These are phyloP conservation scores for Ophiostoma triangulosporum DNA, from an alignment of 2,329 filamentous ascomycete genomes.

Conservation along the genomic window DNA sequence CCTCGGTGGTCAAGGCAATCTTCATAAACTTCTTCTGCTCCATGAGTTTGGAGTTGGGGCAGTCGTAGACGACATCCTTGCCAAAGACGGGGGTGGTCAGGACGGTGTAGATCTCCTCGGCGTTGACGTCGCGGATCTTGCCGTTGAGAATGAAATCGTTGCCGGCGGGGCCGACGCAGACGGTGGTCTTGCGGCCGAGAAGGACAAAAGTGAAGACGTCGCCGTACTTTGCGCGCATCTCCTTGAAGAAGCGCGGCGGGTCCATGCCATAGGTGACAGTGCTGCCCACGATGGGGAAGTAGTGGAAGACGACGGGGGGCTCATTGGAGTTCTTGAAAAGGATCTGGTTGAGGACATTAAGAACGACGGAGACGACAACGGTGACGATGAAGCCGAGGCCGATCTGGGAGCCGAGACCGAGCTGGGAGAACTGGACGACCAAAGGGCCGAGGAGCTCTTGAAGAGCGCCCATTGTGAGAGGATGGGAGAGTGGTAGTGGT, in stretches of 20 bases:
- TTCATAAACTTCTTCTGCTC: conserved; percentile 81
- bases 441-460: conserved; percentile 37
- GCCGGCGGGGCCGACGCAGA: conserved; percentile 34
- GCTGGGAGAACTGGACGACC: conserved; percentile 34
- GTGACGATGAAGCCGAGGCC: conserved; percentile 29
- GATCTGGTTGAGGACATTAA: conserved; percentile 72
- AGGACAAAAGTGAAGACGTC: conserved; percentile 42
- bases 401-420: conserved; percentile 35
- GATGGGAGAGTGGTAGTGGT: not conserved
- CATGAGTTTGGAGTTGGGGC: conserved; percentile 73
- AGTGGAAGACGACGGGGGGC: conserved; percentile 69
- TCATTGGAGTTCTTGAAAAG: conserved; percentile 72
- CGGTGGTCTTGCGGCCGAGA: conserved; percentile 36
- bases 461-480: conserved; percentile 37
- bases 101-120: conserved; percentile 39
- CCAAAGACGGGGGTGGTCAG: conserved; percentile 52
- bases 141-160: conserved; percentile 45
- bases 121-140: conserved; percentile 36
- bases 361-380: conserved; percentile 43
- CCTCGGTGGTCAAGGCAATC: conserved; percentile 51
- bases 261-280: conserved; percentile 93
- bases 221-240: conserved; percentile 48
- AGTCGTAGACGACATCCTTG: conserved; percentile 70
- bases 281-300: conserved; percentile 73
- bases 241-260: conserved; percentile 75